Evolutionary conservation across 1,284 basidiomycete species (phyloP), one percentile per base, ranked within the genome.

Genomic region (Sporisorium graminicola): DNA sequence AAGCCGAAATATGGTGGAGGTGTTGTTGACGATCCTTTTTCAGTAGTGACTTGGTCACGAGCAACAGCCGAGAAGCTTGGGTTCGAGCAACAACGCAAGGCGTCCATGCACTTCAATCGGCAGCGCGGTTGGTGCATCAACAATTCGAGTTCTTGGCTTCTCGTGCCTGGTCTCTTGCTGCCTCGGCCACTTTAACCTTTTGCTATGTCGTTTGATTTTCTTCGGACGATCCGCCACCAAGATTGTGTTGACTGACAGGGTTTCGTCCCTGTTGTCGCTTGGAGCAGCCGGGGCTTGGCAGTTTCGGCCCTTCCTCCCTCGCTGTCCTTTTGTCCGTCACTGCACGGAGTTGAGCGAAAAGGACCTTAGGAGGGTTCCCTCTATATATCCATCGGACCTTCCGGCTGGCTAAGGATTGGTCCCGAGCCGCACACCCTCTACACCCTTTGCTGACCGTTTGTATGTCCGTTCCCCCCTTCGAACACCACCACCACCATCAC

Each of bases 201-300:
- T 13, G 27, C n/a, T 20, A 4, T 40, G 37, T 31, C n/a, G 8
- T 51, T 51, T 31, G 29, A 6, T 35, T 20, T 31, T 37, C 13
- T 43, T 43, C 40, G 40, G 40, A 20, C n/a, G 40, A 43, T 43
- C 40, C 40, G 40, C n/a, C 20, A 31, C 10, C 3, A n/a, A n/a
- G n/a, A 20, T 50, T 29, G 24, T 46, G 27, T 50, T n/a, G 12
- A 3, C 46, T 47, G 47, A 18, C 29, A 31, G 49, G 29, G 49
- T 50, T 29, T 31, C 13, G 27, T 51, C 49, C 29, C 31, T 51
- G 29, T 49, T 18, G n/a, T 31, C 26, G 49, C 27, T 51, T 47
- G 26, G 9, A 47, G n/a, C 14, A 31, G n/a, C 27, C 47, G 47
- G n/a, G 47, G 50, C 20, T 51, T 51, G 49, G n/a, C 26, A 10